Percentiles rank a stretch among this genome's conserved stretches.
phyloP scores from a whole-genome alignment of 2,329 filamentous ascomycete species.

The Fusarium continuum region DNA sequence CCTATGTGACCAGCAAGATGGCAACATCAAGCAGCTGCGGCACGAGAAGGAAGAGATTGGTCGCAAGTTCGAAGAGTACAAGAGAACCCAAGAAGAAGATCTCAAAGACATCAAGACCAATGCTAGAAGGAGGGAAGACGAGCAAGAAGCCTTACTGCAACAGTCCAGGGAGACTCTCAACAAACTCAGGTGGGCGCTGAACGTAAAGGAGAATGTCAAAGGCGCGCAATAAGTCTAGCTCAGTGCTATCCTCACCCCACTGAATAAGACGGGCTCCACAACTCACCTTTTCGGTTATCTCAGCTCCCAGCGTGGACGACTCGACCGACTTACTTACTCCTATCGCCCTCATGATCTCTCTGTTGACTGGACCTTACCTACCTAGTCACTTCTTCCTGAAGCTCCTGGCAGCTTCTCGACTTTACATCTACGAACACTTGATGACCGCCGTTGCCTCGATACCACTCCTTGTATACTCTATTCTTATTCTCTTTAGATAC shows the following conservation, averaged over 20 bases:
- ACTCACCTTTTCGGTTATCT: not conserved
- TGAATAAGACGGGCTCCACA: not conserved
- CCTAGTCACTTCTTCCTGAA: constrained; percentile 7
- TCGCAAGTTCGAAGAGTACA: constrained; percentile 70
- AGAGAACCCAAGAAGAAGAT: constrained; percentile 68
- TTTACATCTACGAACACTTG: constrained; percentile 31
- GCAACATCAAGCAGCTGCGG: constrained; percentile 69
- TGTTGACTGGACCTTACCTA: constrained; percentile 16
- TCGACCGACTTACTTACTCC: not conserved
- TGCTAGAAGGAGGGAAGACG: constrained; percentile 65
- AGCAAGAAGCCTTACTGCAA: constrained; percentile 67
- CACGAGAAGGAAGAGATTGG: constrained; percentile 70
- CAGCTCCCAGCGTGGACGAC: not conserved
- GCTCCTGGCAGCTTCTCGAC: constrained; percentile 14
- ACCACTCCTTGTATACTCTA: constrained; percentile 38
- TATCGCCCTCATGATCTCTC: not conserved
- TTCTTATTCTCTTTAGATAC: constrained; percentile 33
- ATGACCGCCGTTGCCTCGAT: constrained; percentile 36
- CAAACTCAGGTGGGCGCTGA: constrained; percentile 78
- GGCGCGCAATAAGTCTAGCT: constrained; percentile 57
- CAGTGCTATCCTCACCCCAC: not conserved
- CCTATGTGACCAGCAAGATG: constrained; percentile 77
- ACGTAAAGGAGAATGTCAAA: constrained; percentile 69
- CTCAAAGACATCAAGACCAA: constrained; percentile 67
- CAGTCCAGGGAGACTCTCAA: constrained; percentile 69